These are phyloP conservation scores for Aureobasidium sp. DNA, from an alignment of 2,329 filamentous ascomycete species.

Conservation along the genomic window DNA sequence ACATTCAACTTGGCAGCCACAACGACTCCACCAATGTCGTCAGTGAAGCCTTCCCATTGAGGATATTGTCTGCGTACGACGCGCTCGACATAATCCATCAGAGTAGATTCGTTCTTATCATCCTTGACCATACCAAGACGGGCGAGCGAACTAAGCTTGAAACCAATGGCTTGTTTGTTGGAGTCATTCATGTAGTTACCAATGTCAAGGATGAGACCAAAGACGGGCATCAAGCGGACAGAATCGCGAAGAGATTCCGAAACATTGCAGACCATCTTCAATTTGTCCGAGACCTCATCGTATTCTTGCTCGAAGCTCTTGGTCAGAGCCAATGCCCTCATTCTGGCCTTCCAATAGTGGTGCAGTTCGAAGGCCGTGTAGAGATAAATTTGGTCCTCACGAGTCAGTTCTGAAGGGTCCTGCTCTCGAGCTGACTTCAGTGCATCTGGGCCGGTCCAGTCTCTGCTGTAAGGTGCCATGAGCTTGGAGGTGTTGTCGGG, in stretches of 20 bases:
- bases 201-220: slow-evolving; percentile 92
- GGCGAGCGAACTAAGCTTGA: slow-evolving; percentile 92
- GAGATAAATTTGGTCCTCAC: slow-evolving; percentile 92
- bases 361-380: slow-evolving; percentile 90
- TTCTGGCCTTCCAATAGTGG: slow-evolving; percentile 97
- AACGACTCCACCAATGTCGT: slow-evolving; percentile 76
- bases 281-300: slow-evolving; percentile 79
- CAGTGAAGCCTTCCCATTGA: slow-evolving; percentile 83
- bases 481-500: slow-evolving; percentile 84
- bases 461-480: slow-evolving; percentile 91
- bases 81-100: slow-evolving; percentile 91
- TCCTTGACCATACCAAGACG: slow-evolving; percentile 97
- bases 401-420: slow-evolving; percentile 79
- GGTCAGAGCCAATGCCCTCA: slow-evolving; percentile 81
- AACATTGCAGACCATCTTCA: slow-evolving; percentile 77
- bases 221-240: slow-evolving; percentile 88
- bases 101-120: slow-evolving; percentile 94
- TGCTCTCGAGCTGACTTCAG: slow-evolving; percentile 70
- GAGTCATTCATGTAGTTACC: slow-evolving; percentile 99
- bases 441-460: slow-evolving; percentile 88
- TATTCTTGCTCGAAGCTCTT: slow-evolving; percentile 82
- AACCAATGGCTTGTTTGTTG: slow-evolving; percentile 95
- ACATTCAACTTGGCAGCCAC: slow-evolving; percentile 86
- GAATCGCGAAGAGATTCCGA: slow-evolving; percentile 88
- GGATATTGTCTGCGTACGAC: slow-evolving; percentile 95